Evolutionary conservation across 352 stramenopile species (phyloP).

Genomic region (Pythium sukuiense): DNA sequence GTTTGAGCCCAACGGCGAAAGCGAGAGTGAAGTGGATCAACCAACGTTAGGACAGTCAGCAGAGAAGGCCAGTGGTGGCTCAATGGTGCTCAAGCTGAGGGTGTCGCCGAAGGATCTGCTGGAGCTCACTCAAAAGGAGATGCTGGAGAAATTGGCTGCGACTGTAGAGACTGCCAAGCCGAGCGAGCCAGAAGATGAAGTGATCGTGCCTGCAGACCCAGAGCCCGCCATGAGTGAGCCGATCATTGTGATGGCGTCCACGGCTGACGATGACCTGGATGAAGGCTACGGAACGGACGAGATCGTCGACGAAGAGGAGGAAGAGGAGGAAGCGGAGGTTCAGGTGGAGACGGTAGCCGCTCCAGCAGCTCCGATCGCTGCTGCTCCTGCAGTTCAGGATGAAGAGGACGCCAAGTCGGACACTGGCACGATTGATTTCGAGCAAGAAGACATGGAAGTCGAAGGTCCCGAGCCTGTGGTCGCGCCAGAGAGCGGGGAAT

Average conservation of each 20-base stretch:
- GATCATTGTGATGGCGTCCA: background rate
- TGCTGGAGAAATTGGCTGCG: background rate
- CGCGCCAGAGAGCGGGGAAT: background rate
- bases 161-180: background rate
- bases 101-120: slow-evolving; percentile 2
- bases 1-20: background rate
- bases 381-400: background rate
- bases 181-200: background rate
- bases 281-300: slow-evolving; percentile 18
- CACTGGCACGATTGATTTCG: slow-evolving; percentile 22
- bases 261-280: background rate
- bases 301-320: background rate
- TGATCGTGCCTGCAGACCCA: background rate
- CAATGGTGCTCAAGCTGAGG: slow-evolving; percentile 13
- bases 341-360: background rate
- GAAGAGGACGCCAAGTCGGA: slow-evolving; percentile 12
- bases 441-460: slow-evolving; percentile 11
- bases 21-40: background rate
- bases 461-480: slow-evolving; percentile 1
- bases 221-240: background rate
- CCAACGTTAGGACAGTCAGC: background rate
- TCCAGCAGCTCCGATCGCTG: background rate
- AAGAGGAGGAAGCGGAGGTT: background rate
- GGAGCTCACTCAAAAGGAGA: slow-evolving; percentile 1
- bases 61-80: background rate